Evolutionary conservation across 2,329 filamentous ascomycete genomes (phyloP).

Genomic region (Apiospora aurea): DNA sequence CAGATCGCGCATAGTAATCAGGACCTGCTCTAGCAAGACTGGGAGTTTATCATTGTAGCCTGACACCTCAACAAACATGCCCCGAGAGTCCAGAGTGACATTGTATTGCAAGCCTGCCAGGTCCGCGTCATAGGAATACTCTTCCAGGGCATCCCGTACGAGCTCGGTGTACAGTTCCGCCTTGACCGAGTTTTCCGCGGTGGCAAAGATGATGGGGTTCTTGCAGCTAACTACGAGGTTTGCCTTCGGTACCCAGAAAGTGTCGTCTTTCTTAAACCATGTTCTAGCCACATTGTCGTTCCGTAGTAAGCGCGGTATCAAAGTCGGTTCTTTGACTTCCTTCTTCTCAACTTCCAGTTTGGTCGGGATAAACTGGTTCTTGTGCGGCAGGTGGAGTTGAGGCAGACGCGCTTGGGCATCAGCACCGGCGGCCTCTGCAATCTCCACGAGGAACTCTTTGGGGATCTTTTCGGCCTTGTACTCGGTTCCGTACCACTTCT

Average conservation of each 20-base stretch:
- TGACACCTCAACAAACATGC: constrained; percentile 78
- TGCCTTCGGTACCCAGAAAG: constrained; percentile 97
- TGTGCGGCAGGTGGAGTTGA: constrained; percentile 85
- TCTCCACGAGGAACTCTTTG: constrained; percentile 76
- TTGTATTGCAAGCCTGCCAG: constrained; percentile 87
- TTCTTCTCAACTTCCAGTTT: constrained; percentile 95
- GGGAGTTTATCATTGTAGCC: constrained; percentile 98
- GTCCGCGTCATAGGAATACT: constrained; percentile 96
- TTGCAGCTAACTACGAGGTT: constrained; percentile 82
- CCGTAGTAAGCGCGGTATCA: constrained; percentile 81
- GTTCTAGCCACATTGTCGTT: constrained; percentile 82
- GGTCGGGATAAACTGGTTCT: constrained; percentile 94
- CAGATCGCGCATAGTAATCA: constrained; percentile 83
- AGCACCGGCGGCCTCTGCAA: constrained; percentile 69
- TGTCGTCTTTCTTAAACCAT: constrained; percentile 99
- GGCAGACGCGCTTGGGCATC: constrained; percentile 65
- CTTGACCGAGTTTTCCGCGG: constrained; percentile 84
- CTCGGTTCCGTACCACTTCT: constrained; percentile 98
- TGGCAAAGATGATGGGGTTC: constrained; percentile 80
- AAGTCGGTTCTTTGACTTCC: constrained; percentile 77
- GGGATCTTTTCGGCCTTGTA: constrained; percentile 86
- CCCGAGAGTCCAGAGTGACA: constrained; percentile 74
- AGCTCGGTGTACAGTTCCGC: constrained; percentile 91
- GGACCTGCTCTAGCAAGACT: constrained; percentile 87
- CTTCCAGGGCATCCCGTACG: constrained; percentile 85